These are phyloP conservation scores for Aspergillus thermomutatus DNA, from an alignment of 2,329 filamentous ascomycete species.

Conservation along the genomic window DNA sequence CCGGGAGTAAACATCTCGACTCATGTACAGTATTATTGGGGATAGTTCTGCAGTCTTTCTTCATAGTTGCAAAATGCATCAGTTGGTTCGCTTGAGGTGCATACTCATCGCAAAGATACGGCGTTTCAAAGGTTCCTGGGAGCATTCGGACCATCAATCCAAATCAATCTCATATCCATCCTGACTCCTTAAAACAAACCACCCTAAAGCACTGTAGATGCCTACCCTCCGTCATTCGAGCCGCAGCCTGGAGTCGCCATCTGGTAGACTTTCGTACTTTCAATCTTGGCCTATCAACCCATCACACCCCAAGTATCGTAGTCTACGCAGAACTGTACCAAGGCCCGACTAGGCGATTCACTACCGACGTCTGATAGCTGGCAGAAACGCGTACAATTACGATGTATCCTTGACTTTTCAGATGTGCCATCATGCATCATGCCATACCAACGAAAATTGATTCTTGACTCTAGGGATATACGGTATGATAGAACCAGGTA, in stretches of 20 bases:
- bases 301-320: neutral
- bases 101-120: neutral
- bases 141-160: neutral
- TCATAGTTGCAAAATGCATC: too few species aligned
- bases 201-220: neutral
- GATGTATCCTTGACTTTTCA: too few species aligned
- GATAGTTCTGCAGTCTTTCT: neutral
- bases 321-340: neutral
- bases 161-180: neutral
- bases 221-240: too few species aligned
- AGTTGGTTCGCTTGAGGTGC: neutral
- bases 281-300: neutral
- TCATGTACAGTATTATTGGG: neutral
- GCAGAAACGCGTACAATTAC: neutral
- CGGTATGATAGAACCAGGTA: neutral
- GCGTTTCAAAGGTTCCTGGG: neutral
- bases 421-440: too few species aligned
- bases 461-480: neutral
- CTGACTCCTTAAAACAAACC: too few species aligned
- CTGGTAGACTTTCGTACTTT: too few species aligned
- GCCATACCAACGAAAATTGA: neutral
- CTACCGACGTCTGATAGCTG: neutral
- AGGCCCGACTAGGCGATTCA: neutral
- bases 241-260: too few species aligned
- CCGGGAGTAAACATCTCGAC: slow-evolving; percentile 11